Evolutionary conservation across 768 basidiomycete species (phyloP), one percentile per base, ranked within the genome.

Genomic region (Rhizopogon vulgaris): DNA sequence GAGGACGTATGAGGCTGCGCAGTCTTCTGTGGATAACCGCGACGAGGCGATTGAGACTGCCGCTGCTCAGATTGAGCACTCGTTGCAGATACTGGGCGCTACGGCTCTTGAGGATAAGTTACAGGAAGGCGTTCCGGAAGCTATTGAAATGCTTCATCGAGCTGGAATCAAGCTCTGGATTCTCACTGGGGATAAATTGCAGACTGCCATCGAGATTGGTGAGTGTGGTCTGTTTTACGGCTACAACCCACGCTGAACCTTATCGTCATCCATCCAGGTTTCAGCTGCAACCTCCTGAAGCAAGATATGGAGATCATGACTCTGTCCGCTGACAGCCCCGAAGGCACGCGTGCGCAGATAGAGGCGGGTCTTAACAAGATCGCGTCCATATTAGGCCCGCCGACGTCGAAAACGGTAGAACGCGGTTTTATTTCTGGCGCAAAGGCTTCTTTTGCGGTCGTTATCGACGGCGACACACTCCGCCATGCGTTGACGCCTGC

Each of bases 151-250:
- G 51, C 75, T 99, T 15, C 93, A 96, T 61, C 75, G 79, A 27
- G 95, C 95, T 2, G 95, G 95, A 11, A 96, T 99, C 73, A 99
- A 97, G 70, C 68, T 99, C 2, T 99, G 95, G 95, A 95, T 98
- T 67, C 71, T 97, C 45, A 98, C 95, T 34, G 94, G 94, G 25
- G 95, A 99, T 71, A 99, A 99, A 69, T 76, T 97, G 1, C 94
- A 98, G 68, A 99, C 95, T 1, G 95, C 95, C 12, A 97, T 99
- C 63, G 95, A 97, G 66, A 98, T 99, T 56, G 95, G 79, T 76
- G 50, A 22, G 40, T 43, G 6, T 22, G 22, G 22, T 22, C 22
- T 22, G 22, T 22, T 22, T 22, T 3, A 22, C 22, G 22, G 22
- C 22, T 22, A 22, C 22, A 22, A 22, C 22, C 22, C 22, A 22